Percentiles rank a stretch among this genome's conserved stretches.
phyloP scores from a whole-genome alignment of 768 basidiomycete genomes.

The Calocera cornea region DNA sequence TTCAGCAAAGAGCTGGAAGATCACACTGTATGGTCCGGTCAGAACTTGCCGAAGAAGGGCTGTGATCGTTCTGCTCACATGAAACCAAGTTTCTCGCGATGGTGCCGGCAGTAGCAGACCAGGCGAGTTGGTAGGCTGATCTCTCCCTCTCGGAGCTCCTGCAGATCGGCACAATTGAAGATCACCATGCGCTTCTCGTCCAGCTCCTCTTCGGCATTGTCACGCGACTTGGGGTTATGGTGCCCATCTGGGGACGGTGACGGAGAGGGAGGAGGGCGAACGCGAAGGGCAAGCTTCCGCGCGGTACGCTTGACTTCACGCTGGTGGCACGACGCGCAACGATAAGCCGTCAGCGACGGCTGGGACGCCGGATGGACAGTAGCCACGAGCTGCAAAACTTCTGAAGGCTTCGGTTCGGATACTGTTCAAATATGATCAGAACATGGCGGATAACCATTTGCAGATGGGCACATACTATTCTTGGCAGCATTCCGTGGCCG shows the following conservation, averaged over 20 bases:
- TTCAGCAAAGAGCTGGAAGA: conserved; percentile 72
- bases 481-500: conserved; percentile 73
- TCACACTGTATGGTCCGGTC: conserved; percentile 37
- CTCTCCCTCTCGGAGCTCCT: conserved; percentile 80
- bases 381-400: conserved; percentile 57
- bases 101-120: conserved; percentile 97
- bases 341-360: conserved; percentile 60
- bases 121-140: conserved; percentile 85
- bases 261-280: conserved; percentile 41
- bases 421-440: conserved; percentile 9
- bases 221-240: conserved; percentile 38
- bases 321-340: conserved; percentile 76
- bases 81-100: conserved; percentile 93
- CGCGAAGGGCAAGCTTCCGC: conserved; percentile 73
- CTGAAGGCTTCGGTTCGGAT: conserved; percentile 50
- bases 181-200: conserved; percentile 56
- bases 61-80: conserved; percentile 16
- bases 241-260: conserved; percentile 66
- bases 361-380: conserved; percentile 70
- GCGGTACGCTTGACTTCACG: conserved; percentile 87
- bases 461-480: conserved; percentile 40
- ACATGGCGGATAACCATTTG: conserved; percentile 15
- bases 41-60: background rate
- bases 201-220: conserved; percentile 29
- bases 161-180: conserved; percentile 83